phyloP scores from a whole-genome alignment of 2,329 filamentous ascomycete genomes.

The Zopfia rhizophila region DNA sequence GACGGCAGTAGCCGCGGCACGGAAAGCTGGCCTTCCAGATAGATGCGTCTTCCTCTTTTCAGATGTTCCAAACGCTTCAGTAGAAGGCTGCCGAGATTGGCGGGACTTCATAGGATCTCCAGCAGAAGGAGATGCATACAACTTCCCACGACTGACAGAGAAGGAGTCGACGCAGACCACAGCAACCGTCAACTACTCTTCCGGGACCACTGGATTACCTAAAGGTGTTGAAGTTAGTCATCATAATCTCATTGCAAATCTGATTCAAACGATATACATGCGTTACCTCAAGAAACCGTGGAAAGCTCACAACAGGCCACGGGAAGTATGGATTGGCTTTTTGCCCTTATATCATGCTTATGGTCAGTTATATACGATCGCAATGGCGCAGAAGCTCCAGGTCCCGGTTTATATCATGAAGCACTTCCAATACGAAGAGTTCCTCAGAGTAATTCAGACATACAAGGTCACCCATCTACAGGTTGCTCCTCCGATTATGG shows the following conservation, averaged over 20 bases:
- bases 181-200: constrained; percentile 63
- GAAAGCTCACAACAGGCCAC: constrained; percentile 51
- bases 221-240: constrained; percentile 64
- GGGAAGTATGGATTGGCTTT: constrained; percentile 62
- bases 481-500: constrained; percentile 55
- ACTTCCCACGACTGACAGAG: constrained; percentile 37
- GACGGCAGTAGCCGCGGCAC: constrained; percentile 41
- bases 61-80: constrained; percentile 34
- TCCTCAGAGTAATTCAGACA: constrained; percentile 49
- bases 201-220: constrained; percentile 63
- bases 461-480: constrained; percentile 53
- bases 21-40: constrained; percentile 39
- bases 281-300: constrained; percentile 54
- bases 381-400: constrained; percentile 57
- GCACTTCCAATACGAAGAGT: constrained; percentile 53
- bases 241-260: constrained; percentile 62
- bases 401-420: constrained; percentile 58
- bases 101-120: constrained; percentile 37
- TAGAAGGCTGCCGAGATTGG: constrained; percentile 45
- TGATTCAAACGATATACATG: constrained; percentile 62
- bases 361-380: constrained; percentile 55
- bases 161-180: constrained; percentile 42
- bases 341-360: constrained; percentile 58
- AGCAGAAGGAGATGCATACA: constrained; percentile 38
- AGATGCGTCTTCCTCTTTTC: constrained; percentile 46